Percentiles rank a stretch among this genome's conserved stretches.
Conservation (phyloP, 2,329 filamentous ascomycete genomes). For the Corinectria fuckeliana region DNA sequence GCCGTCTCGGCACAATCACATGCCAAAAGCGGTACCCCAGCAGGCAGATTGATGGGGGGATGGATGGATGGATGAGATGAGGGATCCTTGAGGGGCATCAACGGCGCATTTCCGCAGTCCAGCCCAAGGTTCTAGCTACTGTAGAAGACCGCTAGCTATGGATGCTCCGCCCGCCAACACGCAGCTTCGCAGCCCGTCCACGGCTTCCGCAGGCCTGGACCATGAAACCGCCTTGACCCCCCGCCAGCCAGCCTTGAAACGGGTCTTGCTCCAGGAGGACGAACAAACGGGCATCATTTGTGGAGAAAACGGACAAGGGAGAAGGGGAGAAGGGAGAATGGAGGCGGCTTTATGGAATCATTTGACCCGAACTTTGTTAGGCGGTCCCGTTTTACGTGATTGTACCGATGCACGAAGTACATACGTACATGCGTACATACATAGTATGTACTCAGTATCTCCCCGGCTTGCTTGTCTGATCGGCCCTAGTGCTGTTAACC, state of each 20-base stretch:
- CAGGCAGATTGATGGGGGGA: neutral
- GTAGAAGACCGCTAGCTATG: slow-evolving; percentile 14
- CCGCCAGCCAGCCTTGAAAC: slow-evolving; percentile 16
- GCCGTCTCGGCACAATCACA: slow-evolving; percentile 25
- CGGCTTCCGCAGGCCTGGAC: slow-evolving; percentile 19
- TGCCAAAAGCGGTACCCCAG: slow-evolving; percentile 13
- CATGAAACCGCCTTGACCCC: slow-evolving; percentile 19
- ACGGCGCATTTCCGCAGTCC: slow-evolving; percentile 32
- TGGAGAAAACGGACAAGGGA: too few relatives aligned
- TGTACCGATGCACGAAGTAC: too few relatives aligned
- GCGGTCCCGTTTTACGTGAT: slow-evolving; percentile 13
- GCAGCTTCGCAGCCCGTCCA: neutral
- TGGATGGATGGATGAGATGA: slow-evolving; percentile 6
- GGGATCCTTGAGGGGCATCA: neutral
- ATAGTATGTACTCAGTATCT: neutral
- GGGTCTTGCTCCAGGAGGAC: neutral
- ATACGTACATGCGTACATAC: too few relatives aligned
- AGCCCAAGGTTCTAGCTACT: slow-evolving; percentile 13
- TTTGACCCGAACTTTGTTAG: slow-evolving; percentile 16
- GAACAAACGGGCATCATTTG: neutral
- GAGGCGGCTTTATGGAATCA: too few relatives aligned
- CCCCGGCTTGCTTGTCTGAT: neutral
- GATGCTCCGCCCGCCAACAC: slow-evolving; percentile 21
- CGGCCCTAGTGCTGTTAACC: slow-evolving; percentile 7
- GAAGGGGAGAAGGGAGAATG: too few relatives aligned